Base-by-base conservation (phyloP, 2,329 filamentous ascomycete genomes). In the Talaromyces sp. region DNA sequence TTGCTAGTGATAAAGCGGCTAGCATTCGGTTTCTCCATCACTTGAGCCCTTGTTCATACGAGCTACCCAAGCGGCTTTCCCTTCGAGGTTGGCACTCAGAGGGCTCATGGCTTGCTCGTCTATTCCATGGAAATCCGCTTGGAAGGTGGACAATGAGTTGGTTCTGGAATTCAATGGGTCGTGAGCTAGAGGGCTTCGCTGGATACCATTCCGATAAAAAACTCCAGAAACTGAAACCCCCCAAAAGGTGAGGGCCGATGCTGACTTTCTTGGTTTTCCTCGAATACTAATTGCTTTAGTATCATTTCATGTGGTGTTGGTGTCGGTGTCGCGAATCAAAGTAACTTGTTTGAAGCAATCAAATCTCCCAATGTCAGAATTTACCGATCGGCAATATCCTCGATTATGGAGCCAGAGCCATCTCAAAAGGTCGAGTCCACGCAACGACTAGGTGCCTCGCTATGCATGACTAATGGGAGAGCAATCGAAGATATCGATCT, bases 241-340 rank as follows among this genome's bases (percentile, higher is more conserved):
- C 39, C 2, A 52, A 55, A n/a, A 59, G 61, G 60, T 61, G 30
- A 11, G 50, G 8, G 9, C n/a, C 29, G 7, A 0, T 17, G 10
- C 2, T 3, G 20, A 24, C 8, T 20, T 4, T 39, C 2, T 17
- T 6, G 3, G 16, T 3, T 9, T 9, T 14, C 22, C 10, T 11
- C 9, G 8, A 14, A 35, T 2, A 35, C 33, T 49, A 17, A 55
- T 17, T 0, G 1, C 14, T 10, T 29, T 24, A 67, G 65, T 36
- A 51, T 61, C 13, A 51, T 62, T 8, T 61, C 60, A 2, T 65
- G 64, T 37, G 56, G 51, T 11, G 58, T 58, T 1, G 45, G 55
- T 9, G 54, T 62, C 17, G 64, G 64, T 0, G 65, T 66, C 16
- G 61, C 62, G 9, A 66, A 67, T 37, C 64, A 66, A 16, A 46